Conservation (phyloP, 805 yeast genomes). For the Naumovozyma castellii region DNA sequence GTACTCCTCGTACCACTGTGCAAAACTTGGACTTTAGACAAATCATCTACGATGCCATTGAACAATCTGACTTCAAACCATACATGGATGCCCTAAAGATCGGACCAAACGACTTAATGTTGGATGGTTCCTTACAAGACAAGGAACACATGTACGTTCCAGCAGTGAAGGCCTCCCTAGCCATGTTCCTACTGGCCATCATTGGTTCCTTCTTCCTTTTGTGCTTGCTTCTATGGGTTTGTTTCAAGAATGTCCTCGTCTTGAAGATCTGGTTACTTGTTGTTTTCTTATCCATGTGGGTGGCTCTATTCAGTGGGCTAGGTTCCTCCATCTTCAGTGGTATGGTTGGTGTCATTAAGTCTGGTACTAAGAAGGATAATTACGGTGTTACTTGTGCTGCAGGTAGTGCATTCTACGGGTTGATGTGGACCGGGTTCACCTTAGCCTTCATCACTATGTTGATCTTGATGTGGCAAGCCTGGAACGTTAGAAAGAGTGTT, state of each 20-base stretch:
- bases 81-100: constrained; percentile 24
- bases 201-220: constrained; percentile 17
- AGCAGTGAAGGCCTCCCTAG: constrained; percentile 25
- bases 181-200: constrained; percentile 21
- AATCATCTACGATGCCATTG: constrained; percentile 24
- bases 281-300: constrained; percentile 14
- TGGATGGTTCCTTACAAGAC: constrained; percentile 24
- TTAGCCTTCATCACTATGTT: constrained; percentile 16
- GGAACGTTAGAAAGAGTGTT: background rate
- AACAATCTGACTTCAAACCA: constrained; percentile 24
- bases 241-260: constrained; percentile 3
- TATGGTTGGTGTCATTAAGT: constrained; percentile 23
- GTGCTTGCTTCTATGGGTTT: constrained; percentile 6
- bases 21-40: constrained; percentile 27
- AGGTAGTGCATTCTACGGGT: constrained; percentile 22
- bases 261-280: constrained; percentile 12
- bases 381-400: constrained; percentile 21
- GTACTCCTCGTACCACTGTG: constrained; percentile 26
- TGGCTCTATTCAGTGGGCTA: constrained; percentile 22
- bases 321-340: constrained; percentile 24
- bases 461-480: constrained; percentile 5
- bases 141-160: constrained; percentile 28
- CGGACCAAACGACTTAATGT: constrained; percentile 19
- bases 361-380: constrained; percentile 25
- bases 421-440: constrained; percentile 26